Conservation (phyloP, 192 early-diverging fungal genomes). For the Rhizophagus prolifer region DNA sequence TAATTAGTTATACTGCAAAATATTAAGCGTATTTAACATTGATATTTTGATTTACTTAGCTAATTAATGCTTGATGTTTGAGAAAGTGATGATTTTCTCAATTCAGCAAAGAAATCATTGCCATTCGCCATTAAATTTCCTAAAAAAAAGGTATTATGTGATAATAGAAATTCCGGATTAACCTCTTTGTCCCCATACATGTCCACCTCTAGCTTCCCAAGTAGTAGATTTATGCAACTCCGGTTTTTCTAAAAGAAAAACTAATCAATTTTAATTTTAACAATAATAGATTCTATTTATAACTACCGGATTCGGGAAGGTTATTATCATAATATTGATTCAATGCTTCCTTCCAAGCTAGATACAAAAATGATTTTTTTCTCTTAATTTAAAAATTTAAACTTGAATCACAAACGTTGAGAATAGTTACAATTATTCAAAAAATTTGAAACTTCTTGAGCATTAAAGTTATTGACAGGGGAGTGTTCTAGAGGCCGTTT, state of each 20-base stretch:
- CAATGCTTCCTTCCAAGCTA: constrained; percentile 23
- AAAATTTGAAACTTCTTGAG: constrained; percentile 27
- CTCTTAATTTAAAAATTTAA: too few relatives aligned
- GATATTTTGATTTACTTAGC: constrained; percentile 23
- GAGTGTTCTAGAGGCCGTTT: constrained; percentile 12
- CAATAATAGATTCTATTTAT: not conserved
- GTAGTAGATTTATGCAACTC: constrained; percentile 6
- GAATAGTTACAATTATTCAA: constrained; percentile 21
- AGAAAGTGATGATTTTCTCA: constrained; percentile 18
- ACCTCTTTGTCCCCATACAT: constrained; percentile 20
- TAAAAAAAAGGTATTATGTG: not conserved
- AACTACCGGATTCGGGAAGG: constrained; percentile 20
- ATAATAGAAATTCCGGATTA: too few relatives aligned
- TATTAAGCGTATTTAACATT: not conserved
- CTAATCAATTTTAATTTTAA: not conserved
- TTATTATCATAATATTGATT: constrained; percentile 8
- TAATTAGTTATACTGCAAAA: constrained; percentile 24
- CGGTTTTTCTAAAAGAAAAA: constrained; percentile 11
- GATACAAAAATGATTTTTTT: not conserved
- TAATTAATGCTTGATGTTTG: constrained; percentile 17
- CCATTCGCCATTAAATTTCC: constrained; percentile 30
- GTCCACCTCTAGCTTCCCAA: constrained; percentile 2
- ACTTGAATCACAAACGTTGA: not conserved
- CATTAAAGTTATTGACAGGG: constrained; percentile 28
- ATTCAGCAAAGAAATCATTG: constrained; percentile 28